Evolutionary conservation across 768 basidiomycete genomes (phyloP), one percentile per base, ranked within the genome.

Genomic region (Leccinellum rugosiceps): DNA sequence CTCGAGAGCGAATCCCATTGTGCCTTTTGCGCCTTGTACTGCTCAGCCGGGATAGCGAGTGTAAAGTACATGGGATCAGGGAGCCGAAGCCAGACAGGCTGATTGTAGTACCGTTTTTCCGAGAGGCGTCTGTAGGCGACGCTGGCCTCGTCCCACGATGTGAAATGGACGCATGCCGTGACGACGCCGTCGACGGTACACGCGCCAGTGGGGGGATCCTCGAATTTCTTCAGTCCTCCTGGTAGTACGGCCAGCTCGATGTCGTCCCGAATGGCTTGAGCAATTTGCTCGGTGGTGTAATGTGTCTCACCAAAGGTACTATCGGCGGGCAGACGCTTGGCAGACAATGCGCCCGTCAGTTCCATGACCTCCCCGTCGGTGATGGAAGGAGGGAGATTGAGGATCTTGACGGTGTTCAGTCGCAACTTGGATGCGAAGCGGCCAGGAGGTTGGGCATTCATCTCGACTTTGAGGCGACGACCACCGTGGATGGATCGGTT

Each of bases 1-100:
- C 68, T 67, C 0, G 71, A 60, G 34, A 87, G 68, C 8, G 74
- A 67, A 35, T 80, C 74, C 84, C 83, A 86, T 21, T 75, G 73
- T 2, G 58, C 65, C 55, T 69, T 77, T 66, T 86, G 83, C 5
- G 82, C 79, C 25, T 69, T 65, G 67, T 81, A 83, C 57, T 86
- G 84, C 26, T 74, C 76, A 10, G 58, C 50, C 1, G 81, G 75
- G 45, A 85, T 78, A 26, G 68, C 73, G 43, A 83, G 78, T 14
- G 75, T 74, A 66, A 84, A 87, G 50, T 78, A 72, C 59, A 81
- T 72, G 1, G 82, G 79, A 60, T 77, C 72, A 0, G 81, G 80
- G 47, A 82, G 77, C 26, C 72, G 72, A 19, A 78, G 61, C 56
- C 74, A 74, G 34, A 82, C 58, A 17, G 53, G 30, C 3, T 75